phyloP scores from a whole-genome alignment of 495 filamentous ascomycete genomes.

The Wilcoxina mikolae region DNA sequence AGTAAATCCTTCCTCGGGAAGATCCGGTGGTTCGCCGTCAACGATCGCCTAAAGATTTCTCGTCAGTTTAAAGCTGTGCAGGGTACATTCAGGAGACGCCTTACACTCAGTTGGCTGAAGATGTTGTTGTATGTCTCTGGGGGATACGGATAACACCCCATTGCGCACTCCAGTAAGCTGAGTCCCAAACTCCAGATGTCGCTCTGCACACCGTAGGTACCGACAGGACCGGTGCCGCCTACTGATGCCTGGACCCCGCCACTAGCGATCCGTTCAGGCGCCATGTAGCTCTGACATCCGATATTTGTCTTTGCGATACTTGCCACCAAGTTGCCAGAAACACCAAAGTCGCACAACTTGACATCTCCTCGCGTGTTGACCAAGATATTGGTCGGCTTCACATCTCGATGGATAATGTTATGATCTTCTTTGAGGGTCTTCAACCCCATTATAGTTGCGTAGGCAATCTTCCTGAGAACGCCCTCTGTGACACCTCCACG shows the following conservation, averaged over 20 bases:
- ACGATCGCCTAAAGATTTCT: constrained; percentile 75
- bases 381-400: constrained; percentile 96
- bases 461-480: constrained; percentile 76
- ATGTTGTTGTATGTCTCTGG: constrained; percentile 98
- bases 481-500: constrained; percentile 81
- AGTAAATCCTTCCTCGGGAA: constrained; percentile 65
- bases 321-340: constrained; percentile 89
- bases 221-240: constrained; percentile 35
- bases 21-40: constrained; percentile 77
- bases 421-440: constrained; percentile 94
- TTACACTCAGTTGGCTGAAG: constrained; percentile 90
- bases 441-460: constrained; percentile 81
- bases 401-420: constrained; percentile 97
- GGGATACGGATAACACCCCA: constrained; percentile 91
- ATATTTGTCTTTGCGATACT: constrained; percentile 99
- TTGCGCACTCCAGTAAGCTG: constrained; percentile 89
- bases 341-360: constrained; percentile 98
- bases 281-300: constrained; percentile 99
- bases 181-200: constrained; percentile 96
- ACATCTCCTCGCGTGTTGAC: constrained; percentile 79
- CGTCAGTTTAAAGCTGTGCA: constrained; percentile 15
- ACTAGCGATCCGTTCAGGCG: constrained; percentile 83
- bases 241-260: constrained; percentile 64
- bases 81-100: constrained; percentile 30
- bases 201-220: constrained; percentile 94